Percentiles rank a stretch among this genome's conserved stretches.
phyloP scores from a whole-genome alignment of 345 rosid species.

The Aquilaria sinensis region DNA sequence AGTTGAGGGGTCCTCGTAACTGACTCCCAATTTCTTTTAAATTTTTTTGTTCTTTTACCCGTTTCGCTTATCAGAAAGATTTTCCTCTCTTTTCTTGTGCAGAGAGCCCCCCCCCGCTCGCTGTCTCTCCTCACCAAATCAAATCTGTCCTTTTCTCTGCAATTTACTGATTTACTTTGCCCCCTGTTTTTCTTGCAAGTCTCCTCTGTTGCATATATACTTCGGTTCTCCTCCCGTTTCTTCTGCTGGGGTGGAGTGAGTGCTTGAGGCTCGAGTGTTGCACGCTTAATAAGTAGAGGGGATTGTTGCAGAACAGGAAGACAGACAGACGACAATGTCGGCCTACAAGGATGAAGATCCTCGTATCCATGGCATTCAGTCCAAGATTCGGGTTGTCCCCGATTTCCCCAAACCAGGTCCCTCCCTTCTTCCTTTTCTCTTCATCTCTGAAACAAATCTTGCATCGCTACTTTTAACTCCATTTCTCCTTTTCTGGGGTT shows the following conservation, averaged over 20 bases:
- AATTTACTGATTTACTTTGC: not conserved
- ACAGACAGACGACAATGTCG: conserved; percentile 50
- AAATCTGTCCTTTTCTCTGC: conserved; percentile 6
- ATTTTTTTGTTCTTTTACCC: not conserved
- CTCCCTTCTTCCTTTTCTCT: not conserved
- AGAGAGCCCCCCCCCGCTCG: conserved; percentile 14
- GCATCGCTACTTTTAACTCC: not conserved
- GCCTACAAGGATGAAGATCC: conserved; percentile 54
- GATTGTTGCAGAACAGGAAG: not conserved
- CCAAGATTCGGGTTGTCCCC: conserved; percentile 83
- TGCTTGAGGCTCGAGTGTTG: no score
- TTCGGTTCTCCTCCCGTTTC: not conserved
- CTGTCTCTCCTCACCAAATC: not conserved
- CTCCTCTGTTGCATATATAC: not conserved
- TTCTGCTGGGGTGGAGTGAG: no score
- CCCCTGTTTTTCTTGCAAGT: not conserved
- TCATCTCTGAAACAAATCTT: not conserved
- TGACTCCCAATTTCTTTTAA: conserved; percentile 4
- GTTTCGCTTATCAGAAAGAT: conserved; percentile 9
- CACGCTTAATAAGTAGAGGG: not conserved
- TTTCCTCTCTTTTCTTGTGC: conserved; percentile 18
- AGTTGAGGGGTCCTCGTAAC: conserved; percentile 7
- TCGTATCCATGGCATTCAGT: conserved; percentile 66
- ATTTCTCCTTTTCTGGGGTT: conserved; percentile 4
- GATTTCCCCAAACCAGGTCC: conserved; percentile 79